Evolutionary conservation across 129 eudicot species (phyloP).

Genomic region (Centaurea solstitialis): DNA sequence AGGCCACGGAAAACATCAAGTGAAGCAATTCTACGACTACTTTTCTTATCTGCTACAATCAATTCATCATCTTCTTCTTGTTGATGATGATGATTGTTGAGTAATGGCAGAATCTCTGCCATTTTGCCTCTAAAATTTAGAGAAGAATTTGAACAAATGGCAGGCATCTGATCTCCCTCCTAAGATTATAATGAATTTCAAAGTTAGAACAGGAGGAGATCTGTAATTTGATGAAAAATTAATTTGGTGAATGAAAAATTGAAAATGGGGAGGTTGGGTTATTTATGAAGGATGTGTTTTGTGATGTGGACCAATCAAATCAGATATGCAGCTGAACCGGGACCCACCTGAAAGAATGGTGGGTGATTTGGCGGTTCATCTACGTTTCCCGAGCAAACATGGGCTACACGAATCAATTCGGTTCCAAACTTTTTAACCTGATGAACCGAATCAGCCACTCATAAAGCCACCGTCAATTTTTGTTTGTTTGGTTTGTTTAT

Average conservation of each 20-base stretch:
- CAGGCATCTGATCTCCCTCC: slow-evolving; percentile 18
- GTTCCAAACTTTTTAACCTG: not conserved
- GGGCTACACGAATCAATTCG: slow-evolving; percentile 10
- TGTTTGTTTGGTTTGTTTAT: no score
- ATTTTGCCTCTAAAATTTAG: slow-evolving; percentile 30
- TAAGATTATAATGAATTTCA: not conserved
- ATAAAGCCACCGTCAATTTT: not conserved
- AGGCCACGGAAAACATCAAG: slow-evolving; percentile 84
- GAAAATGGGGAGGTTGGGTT: slow-evolving; percentile 3
- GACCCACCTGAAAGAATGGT: not conserved
- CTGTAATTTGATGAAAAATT: no score
- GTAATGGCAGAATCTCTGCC: slow-evolving; percentile 46
- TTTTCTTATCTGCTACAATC: slow-evolving; percentile 4
- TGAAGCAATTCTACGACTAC: slow-evolving; percentile 54
- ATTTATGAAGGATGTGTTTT: slow-evolving; percentile 5
- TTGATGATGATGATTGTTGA: slow-evolving; percentile 28
- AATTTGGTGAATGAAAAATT: no score
- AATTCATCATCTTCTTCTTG: slow-evolving; percentile 12
- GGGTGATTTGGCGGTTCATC: not conserved
- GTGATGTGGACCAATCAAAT: slow-evolving; percentile 28
- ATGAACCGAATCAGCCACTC: not conserved
- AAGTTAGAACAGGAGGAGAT: not conserved
- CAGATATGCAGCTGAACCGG: not conserved
- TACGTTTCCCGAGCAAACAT: not conserved
- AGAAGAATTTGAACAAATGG: slow-evolving; percentile 19